Conservation (phyloP, 2,329 filamentous ascomycete species). For the Neophaeococcomyces mojaviensis region DNA sequence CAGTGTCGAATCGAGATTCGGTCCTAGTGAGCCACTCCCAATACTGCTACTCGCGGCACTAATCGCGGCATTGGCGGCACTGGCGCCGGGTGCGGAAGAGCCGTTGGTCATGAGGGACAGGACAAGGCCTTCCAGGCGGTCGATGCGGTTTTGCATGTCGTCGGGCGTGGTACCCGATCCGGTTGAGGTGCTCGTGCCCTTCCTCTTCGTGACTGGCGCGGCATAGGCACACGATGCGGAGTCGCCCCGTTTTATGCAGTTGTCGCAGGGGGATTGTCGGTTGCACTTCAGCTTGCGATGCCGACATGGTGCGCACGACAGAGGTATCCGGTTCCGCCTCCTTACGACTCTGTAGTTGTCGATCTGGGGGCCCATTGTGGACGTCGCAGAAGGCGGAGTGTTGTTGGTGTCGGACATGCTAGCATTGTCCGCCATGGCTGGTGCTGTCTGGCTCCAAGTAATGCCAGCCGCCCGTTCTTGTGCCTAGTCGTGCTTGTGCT, state of each 20-base stretch:
- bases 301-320: constrained; percentile 86
- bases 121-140: constrained; percentile 85
- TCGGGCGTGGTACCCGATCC: constrained; percentile 57
- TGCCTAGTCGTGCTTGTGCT: no score
- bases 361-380: constrained; percentile 66
- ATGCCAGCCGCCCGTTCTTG: no score
- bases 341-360: constrained; percentile 84
- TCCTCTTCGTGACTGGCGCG: constrained; percentile 61
- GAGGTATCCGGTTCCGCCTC: constrained; percentile 82
- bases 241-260: constrained; percentile 83
- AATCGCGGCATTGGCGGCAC: constrained; percentile 48
- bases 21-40: constrained; percentile 29
- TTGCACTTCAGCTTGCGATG: constrained; percentile 96
- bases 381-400: constrained; percentile 65
- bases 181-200: constrained; percentile 51
- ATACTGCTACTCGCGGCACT: constrained; percentile 30
- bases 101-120: constrained; percentile 90
- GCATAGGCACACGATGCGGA: constrained; percentile 79
- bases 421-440: not conserved
- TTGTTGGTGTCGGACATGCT: constrained; percentile 53
- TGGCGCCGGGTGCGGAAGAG: constrained; percentile 51
- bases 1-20: constrained; percentile 28
- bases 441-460: no score
- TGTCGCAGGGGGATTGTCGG: constrained; percentile 81
- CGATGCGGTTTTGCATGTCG: constrained; percentile 98